phyloP scores from a whole-genome alignment of 1,284 basidiomycete genomes.

The Cutaneotrichosporon sp. region DNA sequence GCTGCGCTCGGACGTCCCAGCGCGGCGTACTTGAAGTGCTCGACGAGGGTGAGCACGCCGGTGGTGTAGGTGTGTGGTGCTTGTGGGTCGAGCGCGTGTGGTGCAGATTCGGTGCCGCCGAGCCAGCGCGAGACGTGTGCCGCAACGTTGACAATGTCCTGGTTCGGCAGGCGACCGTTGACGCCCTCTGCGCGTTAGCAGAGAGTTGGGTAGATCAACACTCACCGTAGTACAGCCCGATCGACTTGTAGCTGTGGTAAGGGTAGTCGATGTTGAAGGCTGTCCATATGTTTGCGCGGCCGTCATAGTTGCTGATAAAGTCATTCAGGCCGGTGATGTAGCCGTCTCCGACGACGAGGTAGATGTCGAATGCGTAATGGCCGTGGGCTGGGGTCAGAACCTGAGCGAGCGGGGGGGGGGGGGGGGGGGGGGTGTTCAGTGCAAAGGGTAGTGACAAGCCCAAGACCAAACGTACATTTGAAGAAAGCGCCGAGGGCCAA shows the following conservation, averaged over 20 bases:
- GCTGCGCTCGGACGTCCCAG: conserved; percentile 52
- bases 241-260: conserved; percentile 89
- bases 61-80: conserved; percentile 22
- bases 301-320: conserved; percentile 83
- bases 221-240: conserved; percentile 86
- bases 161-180: conserved; percentile 92
- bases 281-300: conserved; percentile 85
- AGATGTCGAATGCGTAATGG: conserved; percentile 89
- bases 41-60: conserved; percentile 37
- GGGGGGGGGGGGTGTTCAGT: not conserved
- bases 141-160: conserved; percentile 87
- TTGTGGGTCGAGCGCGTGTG: conserved; percentile 66
- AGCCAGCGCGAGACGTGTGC: conserved; percentile 69
- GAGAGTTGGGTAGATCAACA: not conserved
- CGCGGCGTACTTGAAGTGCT: conserved; percentile 46
- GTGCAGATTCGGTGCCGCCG: conserved; percentile 67
- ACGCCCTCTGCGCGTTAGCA: conserved; percentile 69
- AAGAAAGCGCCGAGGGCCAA: conserved; percentile 79
- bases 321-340: conserved; percentile 89
- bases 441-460: too few species aligned
- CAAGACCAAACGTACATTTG: conserved; percentile 60
- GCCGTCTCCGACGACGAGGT: conserved; percentile 86
- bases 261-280: conserved; percentile 93
- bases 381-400: conserved; percentile 65
- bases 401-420: not conserved